Base-by-base conservation (phyloP, 1,284 basidiomycete genomes). In the Rhodotorula sp. region DNA sequence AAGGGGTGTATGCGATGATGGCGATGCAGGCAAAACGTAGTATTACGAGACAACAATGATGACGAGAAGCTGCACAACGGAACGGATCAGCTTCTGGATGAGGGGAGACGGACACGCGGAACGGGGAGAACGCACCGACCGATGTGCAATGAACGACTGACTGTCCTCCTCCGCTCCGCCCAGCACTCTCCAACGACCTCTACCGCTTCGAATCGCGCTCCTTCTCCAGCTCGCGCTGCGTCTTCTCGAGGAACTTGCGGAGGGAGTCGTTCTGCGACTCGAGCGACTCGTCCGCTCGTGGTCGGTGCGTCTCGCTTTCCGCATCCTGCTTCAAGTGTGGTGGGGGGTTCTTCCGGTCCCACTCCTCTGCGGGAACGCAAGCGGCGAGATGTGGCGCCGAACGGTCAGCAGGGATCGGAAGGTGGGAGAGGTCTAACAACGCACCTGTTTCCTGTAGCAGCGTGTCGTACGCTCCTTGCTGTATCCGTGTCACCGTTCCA, bases 391-490 rank as follows among this genome's bases (percentile, higher is more conserved):
- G 31, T 44, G 30, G 20, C 37, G 57, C 6, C 20, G 5, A 15
- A 31, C 22, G 37, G 8, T 20, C 18, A 13, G 20, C 20, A 28
- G 20, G 58, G 30, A 10, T 16, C 26, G 9, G 26, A 15, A 8
- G 26, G 28, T 1, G 8, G 34, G 28, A 50, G 20, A 22, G 20
- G 34, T 30, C 6, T n/a, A 20, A 15, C 40, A 44, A 44, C 60
- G 31, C 60, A 68, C 69, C 63, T 3, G 65, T 67, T 4, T 65
- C 69, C 30, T 62, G 59, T 4, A 65, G 37, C 2, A 71, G 60
- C 5, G 63, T 46, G 47, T 71, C 69, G 63, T 71, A 71, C 2
- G 69, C 69, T 9, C 66, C 53, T 26, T 62, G 59, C 46, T 67
- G 65, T 5, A 65, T 9, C 18, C 47, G 26, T 6, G 63, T 62